Evolutionary conservation across 257 asterid species (phyloP), one percentile per base, ranked within the genome.

Genomic region (Fraxinus quadrangulata): DNA sequence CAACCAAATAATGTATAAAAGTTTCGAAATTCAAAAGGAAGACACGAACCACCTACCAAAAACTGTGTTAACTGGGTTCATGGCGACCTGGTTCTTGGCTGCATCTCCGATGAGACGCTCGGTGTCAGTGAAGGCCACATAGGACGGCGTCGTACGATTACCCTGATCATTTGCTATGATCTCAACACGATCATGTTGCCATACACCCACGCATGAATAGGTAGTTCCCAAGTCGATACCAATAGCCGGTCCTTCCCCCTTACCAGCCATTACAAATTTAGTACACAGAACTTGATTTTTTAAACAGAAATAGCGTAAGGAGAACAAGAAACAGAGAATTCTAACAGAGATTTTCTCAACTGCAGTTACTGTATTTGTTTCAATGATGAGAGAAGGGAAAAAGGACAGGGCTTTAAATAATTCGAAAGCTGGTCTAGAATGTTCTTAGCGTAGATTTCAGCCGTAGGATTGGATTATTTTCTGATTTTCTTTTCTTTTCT

Each of bases 91-190:
- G 66, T 56, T 56, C 66, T 56, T 56, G 11, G 66, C 66, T 9
- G 66, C 66, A 56, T 56, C 66, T n/a, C 66, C 66, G 66, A 56
- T 56, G 28, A 56, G 66, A 56, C 66, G 66, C 66, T 56, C 66
- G 1, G 66, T 56, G 66, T 56, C 66, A 21, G 66, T 56, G 28
- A 56, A 56, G 26, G 66, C 66, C 10, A 56, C 66, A n/a, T 56
- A 56, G 11, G 66, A 56, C 11, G 66, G 66, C 26, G 66, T 56
- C 28, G 66, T 56, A 6, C 66, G 66, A 26, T 56, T 56, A n/a
- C 66, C 66, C 66, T 56, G 66, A 19, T 56, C 66, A n/a, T 56
- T 56, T 7, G 66, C 66, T 5, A 56, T 56, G 66, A 56, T 56
- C 66, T 56, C 66, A n/a, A 56, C 66, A 7, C 66, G 66, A 56